Evolutionary conservation across 2,329 filamentous ascomycete species (phyloP).

Genomic region (Colletotrichum sansevieriae): DNA sequence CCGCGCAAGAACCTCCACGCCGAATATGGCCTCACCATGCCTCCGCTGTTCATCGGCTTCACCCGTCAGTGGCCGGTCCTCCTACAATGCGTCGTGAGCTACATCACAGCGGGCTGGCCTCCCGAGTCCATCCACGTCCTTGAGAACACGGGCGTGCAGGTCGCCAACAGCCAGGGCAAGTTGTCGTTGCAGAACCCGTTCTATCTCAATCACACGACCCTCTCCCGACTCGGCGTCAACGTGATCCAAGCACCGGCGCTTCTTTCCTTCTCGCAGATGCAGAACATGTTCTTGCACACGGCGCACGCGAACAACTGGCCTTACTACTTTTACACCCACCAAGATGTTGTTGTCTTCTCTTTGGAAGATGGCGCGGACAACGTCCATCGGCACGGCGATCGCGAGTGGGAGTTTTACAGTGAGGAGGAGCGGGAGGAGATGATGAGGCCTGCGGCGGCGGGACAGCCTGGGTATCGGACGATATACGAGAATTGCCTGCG

Average conservation of each 20-base stretch:
- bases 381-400: conserved; percentile 39
- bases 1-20: conserved; percentile 54
- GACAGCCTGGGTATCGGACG: conserved; percentile 54
- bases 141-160: conserved; percentile 70
- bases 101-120: conserved; percentile 72
- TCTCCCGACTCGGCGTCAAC: conserved; percentile 65
- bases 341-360: conserved; percentile 62
- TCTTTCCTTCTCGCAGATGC: conserved; percentile 66
- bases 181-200: conserved; percentile 68
- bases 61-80: conserved; percentile 68
- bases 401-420: conserved; percentile 42
- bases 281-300: conserved; percentile 65
- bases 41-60: conserved; percentile 71
- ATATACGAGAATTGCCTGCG: conserved; percentile 56
- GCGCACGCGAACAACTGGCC: conserved; percentile 59
- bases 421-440: conserved; percentile 35
- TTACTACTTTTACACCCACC: conserved; percentile 70
- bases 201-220: conserved; percentile 65
- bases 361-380: conserved; percentile 50
- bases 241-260: conserved; percentile 64
- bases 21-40: conserved; percentile 54
- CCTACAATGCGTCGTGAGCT: conserved; percentile 67
- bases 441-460: conserved; percentile 45
- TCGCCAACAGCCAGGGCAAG: conserved; percentile 62
- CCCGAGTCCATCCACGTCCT: conserved; percentile 68